phyloP scores from a whole-genome alignment of 2,329 filamentous ascomycete genomes.

The Phialemonium atrogriseum region DNA sequence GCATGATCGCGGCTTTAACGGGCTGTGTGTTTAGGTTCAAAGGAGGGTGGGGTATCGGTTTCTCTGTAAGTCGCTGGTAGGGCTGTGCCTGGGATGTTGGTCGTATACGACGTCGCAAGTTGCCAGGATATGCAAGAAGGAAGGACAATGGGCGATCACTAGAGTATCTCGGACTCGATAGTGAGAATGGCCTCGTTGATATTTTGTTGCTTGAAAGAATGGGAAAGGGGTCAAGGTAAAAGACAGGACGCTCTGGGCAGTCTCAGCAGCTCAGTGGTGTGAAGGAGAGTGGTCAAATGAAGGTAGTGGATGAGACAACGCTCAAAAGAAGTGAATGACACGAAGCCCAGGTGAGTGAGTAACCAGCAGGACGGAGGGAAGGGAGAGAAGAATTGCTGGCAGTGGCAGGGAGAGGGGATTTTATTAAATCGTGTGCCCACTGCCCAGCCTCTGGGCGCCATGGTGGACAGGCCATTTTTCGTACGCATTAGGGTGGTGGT shows the following conservation, averaged over 20 bases:
- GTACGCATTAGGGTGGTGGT: too few species aligned
- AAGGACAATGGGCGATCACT: conserved; percentile 3
- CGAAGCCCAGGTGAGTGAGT: conserved; percentile 11
- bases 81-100: conserved; percentile 8
- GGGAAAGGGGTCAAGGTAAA: too few species aligned
- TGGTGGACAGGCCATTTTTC: too few species aligned
- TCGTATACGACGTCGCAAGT: neutral
- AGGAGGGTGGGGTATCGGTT: conserved; percentile 4
- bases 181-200: conserved; percentile 3
- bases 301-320: conserved; percentile 12
- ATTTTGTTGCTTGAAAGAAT: conserved; percentile 5
- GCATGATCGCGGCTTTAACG: conserved; percentile 9
- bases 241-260: conserved; percentile 15
- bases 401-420: conserved; percentile 5
- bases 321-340: conserved; percentile 14
- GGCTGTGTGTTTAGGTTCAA: conserved; percentile 1
- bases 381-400: conserved; percentile 2
- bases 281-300: conserved; percentile 13
- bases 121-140: conserved; percentile 8
- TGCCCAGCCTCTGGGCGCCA: neutral
- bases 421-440: conserved; percentile 3
- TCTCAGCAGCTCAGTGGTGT: conserved; percentile 14
- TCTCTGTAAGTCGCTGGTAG: too few species aligned
- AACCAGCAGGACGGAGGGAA: conserved; percentile 5
- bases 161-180: conserved; percentile 6